Conservation (phyloP, 2,329 filamentous ascomycete species). For the Calonectria leucothoes region DNA sequence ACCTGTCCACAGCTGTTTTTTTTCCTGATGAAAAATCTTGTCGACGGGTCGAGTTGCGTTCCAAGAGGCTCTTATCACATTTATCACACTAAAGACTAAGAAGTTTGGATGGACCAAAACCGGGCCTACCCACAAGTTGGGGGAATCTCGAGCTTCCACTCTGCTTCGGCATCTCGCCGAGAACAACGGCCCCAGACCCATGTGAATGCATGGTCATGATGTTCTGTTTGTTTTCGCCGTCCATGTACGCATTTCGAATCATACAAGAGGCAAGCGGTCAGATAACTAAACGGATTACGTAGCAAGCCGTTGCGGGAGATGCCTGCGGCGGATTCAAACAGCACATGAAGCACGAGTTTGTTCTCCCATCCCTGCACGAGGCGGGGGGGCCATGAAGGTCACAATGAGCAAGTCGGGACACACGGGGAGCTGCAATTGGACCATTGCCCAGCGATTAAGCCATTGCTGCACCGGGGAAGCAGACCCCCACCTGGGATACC, state of each 20-base stretch:
- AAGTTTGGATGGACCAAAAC: neutral
- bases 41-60: neutral
- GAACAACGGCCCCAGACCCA: constrained; percentile 7
- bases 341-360: constrained; percentile 24
- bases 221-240: constrained; percentile 3
- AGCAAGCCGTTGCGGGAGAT: constrained; percentile 21
- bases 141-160: constrained; percentile 13
- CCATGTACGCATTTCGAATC: neutral
- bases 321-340: constrained; percentile 24
- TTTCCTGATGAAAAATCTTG: neutral
- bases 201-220: constrained; percentile 17
- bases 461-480: constrained; percentile 10
- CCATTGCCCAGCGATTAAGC: constrained; percentile 1
- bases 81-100: constrained; percentile 3
- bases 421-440: constrained; percentile 34
- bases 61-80: neutral
- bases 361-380: constrained; percentile 5
- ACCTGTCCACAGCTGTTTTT: neutral
- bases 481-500: constrained; percentile 2
- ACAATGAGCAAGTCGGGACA: constrained; percentile 15
- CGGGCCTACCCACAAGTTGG: constrained; percentile 15
- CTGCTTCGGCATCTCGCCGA: constrained; percentile 16
- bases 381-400: constrained; percentile 23
- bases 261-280: constrained; percentile 34
- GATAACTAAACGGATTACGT: constrained; percentile 35